Conservation (phyloP, 768 basidiomycete genomes). For the Mycena indigotica region DNA sequence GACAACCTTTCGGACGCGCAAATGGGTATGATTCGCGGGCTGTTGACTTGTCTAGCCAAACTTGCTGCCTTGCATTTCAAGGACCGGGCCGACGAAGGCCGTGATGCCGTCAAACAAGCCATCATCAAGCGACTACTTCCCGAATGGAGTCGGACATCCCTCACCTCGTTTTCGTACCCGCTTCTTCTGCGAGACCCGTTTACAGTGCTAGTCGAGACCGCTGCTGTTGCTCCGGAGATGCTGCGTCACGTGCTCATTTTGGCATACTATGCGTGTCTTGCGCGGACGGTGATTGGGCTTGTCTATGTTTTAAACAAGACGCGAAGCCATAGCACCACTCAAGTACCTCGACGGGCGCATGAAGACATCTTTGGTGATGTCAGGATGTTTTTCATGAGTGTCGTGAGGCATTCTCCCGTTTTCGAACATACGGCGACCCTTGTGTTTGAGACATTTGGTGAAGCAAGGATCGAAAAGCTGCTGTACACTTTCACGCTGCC, state of each 20-base stretch:
- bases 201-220: slow-evolving; percentile 85
- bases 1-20: slow-evolving; percentile 82
- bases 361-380: slow-evolving; percentile 81
- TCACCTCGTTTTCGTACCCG: slow-evolving; percentile 82
- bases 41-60: slow-evolving; percentile 69
- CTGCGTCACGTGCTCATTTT: slow-evolving; percentile 86
- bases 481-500: slow-evolving; percentile 88
- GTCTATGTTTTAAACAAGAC: slow-evolving; percentile 81
- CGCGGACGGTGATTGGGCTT: slow-evolving; percentile 82
- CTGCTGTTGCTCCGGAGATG: slow-evolving; percentile 87
- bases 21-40: slow-evolving; percentile 72
- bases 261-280: slow-evolving; percentile 88
- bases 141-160: slow-evolving; percentile 87
- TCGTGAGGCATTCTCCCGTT: slow-evolving; percentile 84
- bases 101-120: slow-evolving; percentile 76
- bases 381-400: slow-evolving; percentile 88
- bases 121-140: slow-evolving; percentile 89
- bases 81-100: slow-evolving; percentile 69
- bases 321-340: slow-evolving; percentile 53
- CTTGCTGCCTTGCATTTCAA: slow-evolving; percentile 71
- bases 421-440: slow-evolving; percentile 84
- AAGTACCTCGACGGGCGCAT: slow-evolving; percentile 51
- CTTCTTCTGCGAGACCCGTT: slow-evolving; percentile 89
- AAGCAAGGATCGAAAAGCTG: slow-evolving; percentile 81
- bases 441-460: slow-evolving; percentile 79